These are phyloP conservation scores for Candida odintsovae DNA, from an alignment of 805 yeast genomes.

Conservation along the genomic window DNA sequence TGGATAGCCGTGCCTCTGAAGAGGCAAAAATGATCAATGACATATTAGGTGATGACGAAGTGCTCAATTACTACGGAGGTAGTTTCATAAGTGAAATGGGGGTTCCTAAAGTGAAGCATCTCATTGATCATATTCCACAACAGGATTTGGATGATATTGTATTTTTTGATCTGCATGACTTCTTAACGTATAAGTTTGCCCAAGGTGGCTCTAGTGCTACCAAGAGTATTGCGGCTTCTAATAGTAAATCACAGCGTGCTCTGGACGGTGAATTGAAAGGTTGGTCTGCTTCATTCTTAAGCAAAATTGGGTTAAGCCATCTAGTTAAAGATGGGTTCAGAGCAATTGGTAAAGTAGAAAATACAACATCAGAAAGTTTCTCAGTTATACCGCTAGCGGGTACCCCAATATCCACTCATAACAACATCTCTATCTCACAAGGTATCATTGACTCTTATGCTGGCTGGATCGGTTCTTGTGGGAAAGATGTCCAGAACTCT, in stretches of 20 bases:
- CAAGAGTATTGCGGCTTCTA: conserved; percentile 5
- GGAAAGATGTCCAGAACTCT: conserved; percentile 17
- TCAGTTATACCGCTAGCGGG: conserved; percentile 27
- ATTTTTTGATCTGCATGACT: conserved; percentile 50
- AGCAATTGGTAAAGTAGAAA: conserved; percentile 28
- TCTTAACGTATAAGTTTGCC: conserved; percentile 23
- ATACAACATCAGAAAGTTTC: conserved; percentile 1
- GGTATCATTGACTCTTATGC: conserved; percentile 60
- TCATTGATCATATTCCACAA: conserved; percentile 24
- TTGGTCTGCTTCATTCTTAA: conserved; percentile 33
- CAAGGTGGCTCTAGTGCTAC: conserved; percentile 18
- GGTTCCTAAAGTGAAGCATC: conserved; percentile 42
- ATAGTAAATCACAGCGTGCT: conserved; percentile 27
- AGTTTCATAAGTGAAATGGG: conserved; percentile 53
- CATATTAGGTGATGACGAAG: conserved; percentile 10
- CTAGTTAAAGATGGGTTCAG: conserved; percentile 12
- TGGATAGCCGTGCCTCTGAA: conserved; percentile 42
- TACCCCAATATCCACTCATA: conserved; percentile 20
- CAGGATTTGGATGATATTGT: conserved; percentile 23
- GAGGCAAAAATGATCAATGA: conserved; percentile 27
- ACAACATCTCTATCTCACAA: conserved; percentile 26
- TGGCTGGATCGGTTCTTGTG: conserved; percentile 41
- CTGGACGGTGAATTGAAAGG: conserved; percentile 57
- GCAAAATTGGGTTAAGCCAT: conserved; percentile 14
- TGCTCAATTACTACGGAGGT: conserved; percentile 33